Conservation (phyloP, 257 asterid genomes). For the Verbascum thapsus region DNA sequence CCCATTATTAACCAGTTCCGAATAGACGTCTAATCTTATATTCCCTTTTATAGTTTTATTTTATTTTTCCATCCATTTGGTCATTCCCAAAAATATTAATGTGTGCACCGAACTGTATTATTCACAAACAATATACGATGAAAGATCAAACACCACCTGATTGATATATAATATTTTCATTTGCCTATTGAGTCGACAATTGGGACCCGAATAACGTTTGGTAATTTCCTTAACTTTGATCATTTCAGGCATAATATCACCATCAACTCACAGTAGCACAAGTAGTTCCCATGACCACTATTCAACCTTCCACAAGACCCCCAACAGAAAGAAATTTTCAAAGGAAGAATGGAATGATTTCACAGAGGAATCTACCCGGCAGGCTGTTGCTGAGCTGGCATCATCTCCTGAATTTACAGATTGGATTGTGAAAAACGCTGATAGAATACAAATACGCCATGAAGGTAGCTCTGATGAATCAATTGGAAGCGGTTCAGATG, state of each 20-base stretch:
- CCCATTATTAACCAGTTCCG: no score
- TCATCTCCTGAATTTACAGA: slow-evolving; percentile 79
- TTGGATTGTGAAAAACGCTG: slow-evolving; percentile 64
- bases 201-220: no score
- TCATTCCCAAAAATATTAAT: no score
- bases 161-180: no score
- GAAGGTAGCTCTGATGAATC: slow-evolving; percentile 66
- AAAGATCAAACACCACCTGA: no score
- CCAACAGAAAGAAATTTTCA: slow-evolving; percentile 59
- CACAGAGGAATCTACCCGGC: slow-evolving; percentile 69
- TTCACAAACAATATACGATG: no score
- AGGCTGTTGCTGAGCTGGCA: slow-evolving; percentile 65
- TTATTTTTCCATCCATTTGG: no score
- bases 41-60: no score
- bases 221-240: neutral
- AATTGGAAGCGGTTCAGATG: slow-evolving; percentile 68
- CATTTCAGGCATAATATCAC: slow-evolving; percentile 45
- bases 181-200: no score
- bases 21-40: no score
- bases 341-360: slow-evolving; percentile 73
- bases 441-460: slow-evolving; percentile 55
- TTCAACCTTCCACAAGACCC: slow-evolving; percentile 73
- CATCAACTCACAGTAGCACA: slow-evolving; percentile 30
- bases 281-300: slow-evolving; percentile 36
- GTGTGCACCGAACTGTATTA: no score